These are phyloP conservation scores for Magnaporthiopsis incrustans DNA, from an alignment of 2,329 filamentous ascomycete species.

Conservation along the genomic window DNA sequence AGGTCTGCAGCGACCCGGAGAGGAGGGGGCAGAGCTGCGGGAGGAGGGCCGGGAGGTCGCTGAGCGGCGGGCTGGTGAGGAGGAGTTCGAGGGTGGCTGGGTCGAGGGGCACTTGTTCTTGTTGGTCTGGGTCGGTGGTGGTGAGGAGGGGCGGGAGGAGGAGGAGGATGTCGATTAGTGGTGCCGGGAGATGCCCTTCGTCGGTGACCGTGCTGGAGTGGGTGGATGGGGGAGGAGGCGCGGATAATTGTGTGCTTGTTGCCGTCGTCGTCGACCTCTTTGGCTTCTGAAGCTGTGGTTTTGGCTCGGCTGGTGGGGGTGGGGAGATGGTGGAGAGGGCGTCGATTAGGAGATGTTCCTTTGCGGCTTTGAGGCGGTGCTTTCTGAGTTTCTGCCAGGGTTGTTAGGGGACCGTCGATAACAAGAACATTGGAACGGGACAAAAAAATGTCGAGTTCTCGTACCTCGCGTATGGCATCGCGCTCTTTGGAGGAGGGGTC, in stretches of 20 bases:
- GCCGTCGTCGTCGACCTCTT: not conserved
- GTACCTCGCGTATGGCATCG: slow-evolving; percentile 40
- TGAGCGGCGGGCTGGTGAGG: slow-evolving; percentile 41
- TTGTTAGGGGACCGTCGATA: not conserved
- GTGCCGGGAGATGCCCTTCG: slow-evolving; percentile 15
- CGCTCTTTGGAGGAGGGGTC: slow-evolving; percentile 42
- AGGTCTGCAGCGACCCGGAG: slow-evolving; percentile 39
- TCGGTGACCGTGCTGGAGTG: slow-evolving; percentile 11
- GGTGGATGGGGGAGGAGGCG: slow-evolving; percentile 15
- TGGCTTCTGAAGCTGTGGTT: not conserved
- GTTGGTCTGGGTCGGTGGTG: not conserved
- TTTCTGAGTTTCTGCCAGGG: slow-evolving; percentile 37
- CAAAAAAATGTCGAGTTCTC: slow-evolving; percentile 9
- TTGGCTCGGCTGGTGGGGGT: slow-evolving; percentile 14
- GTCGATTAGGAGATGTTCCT: slow-evolving; percentile 40
- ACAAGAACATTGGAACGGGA: not conserved
- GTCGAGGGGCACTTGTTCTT: slow-evolving; percentile 19
- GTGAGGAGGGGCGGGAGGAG: slow-evolving; percentile 38
- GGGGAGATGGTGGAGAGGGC: slow-evolving; percentile 40
- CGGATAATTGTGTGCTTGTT: slow-evolving; percentile 13
- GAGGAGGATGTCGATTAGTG: slow-evolving; percentile 44
- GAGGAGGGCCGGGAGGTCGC: slow-evolving; percentile 37
- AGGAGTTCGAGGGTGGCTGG: slow-evolving; percentile 32
- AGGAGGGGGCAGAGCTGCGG: slow-evolving; percentile 38
- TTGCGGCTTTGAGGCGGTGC: slow-evolving; percentile 39